Evolutionary conservation across 208 protist genomes (phyloP).

Genomic region (Porcisia hertigi): DNA sequence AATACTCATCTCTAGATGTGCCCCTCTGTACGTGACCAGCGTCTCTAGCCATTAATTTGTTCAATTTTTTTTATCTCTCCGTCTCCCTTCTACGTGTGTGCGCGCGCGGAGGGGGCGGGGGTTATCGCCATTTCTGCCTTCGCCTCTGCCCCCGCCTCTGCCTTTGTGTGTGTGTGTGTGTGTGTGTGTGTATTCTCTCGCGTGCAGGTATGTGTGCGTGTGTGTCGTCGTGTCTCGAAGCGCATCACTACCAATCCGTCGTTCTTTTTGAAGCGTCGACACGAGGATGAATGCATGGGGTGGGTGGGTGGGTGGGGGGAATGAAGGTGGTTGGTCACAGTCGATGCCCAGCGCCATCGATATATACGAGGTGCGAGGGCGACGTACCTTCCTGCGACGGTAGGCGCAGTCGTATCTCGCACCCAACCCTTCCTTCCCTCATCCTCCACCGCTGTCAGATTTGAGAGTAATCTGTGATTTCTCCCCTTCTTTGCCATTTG

Average conservation of each 20-base stretch:
- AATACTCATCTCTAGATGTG: too few species aligned
- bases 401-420: background rate
- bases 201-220: background rate
- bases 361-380: background rate
- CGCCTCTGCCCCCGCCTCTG: background rate
- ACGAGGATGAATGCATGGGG: too few species aligned
- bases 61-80: background rate
- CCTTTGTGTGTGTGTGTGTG: background rate
- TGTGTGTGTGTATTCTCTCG: background rate
- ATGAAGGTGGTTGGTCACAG: background rate
- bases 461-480: background rate
- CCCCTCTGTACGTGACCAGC: too few species aligned
- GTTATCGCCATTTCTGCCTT: background rate
- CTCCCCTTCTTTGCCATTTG: background rate
- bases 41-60: too few species aligned
- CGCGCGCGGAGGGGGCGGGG: background rate
- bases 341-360: background rate
- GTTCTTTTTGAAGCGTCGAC: background rate
- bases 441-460: background rate
- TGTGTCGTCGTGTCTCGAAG: background rate
- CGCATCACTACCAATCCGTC: background rate
- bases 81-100: background rate
- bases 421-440: background rate
- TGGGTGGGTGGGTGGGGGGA: too few species aligned
- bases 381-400: background rate